Evolutionary conservation across 2,329 filamentous ascomycete species (phyloP).

Genomic region (Colletotrichum horii): DNA sequence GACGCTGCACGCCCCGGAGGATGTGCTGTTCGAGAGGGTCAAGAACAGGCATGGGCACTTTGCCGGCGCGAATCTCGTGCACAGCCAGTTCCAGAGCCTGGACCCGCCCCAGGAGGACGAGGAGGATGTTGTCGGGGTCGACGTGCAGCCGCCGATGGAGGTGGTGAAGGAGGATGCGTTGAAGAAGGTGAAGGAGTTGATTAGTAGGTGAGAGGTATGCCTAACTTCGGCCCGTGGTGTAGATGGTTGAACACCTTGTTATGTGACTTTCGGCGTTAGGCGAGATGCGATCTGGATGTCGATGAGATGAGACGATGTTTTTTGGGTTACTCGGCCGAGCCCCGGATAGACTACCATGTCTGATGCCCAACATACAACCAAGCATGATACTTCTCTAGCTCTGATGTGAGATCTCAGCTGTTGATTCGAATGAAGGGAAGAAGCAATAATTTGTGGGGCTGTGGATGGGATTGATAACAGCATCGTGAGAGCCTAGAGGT

Average conservation of each 20-base stretch:
- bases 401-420: background rate
- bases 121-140: conserved; percentile 57
- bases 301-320: background rate
- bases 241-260: background rate
- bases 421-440: background rate
- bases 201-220: background rate
- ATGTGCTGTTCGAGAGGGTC: conserved; percentile 67
- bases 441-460: background rate
- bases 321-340: background rate
- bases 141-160: conserved; percentile 48
- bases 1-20: conserved; percentile 70
- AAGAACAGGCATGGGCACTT: conserved; percentile 70
- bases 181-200: background rate
- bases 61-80: conserved; percentile 77
- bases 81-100: conserved; percentile 71
- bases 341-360: background rate
- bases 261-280: background rate
- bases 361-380: background rate
- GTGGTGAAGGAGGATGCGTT: conserved; percentile 52
- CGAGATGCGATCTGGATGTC: background rate
- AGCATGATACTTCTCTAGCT: background rate
- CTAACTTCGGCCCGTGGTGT: background rate
- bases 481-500: background rate
- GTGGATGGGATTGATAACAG: background rate
- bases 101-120: conserved; percentile 67